phyloP scores from a whole-genome alignment of 1,284 basidiomycete species.

The Cerioporus squamosus region DNA sequence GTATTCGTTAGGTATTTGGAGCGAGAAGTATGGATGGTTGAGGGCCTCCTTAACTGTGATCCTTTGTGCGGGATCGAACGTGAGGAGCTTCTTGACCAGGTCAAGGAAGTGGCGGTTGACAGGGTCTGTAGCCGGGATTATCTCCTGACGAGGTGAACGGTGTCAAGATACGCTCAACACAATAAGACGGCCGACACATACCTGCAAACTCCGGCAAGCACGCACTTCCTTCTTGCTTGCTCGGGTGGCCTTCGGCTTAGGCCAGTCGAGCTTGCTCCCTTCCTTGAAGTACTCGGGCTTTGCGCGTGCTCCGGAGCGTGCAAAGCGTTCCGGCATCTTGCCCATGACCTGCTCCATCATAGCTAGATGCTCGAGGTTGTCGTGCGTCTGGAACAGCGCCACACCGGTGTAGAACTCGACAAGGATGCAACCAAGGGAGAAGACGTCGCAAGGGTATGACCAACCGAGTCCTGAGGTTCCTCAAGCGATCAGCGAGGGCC shows the following conservation, averaged over 20 bases:
- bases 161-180: background rate
- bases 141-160: conserved; percentile 58
- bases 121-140: conserved; percentile 76
- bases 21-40: conserved; percentile 82
- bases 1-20: conserved; percentile 54
- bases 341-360: conserved; percentile 99
- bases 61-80: conserved; percentile 89
- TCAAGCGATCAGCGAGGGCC: conserved; percentile 13
- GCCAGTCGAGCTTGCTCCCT: conserved; percentile 86
- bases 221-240: conserved; percentile 95
- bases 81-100: conserved; percentile 85
- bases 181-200: conserved; percentile 41
- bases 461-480: conserved; percentile 84
- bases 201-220: conserved; percentile 79
- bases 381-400: conserved; percentile 98
- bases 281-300: conserved; percentile 96
- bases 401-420: conserved; percentile 99
- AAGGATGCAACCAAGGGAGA: conserved; percentile 98
- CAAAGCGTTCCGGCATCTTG: conserved; percentile 89
- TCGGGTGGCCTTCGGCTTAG: conserved; percentile 83
- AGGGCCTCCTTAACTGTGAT: conserved; percentile 88
- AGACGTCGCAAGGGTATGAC: conserved; percentile 98
- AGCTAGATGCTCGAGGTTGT: conserved; percentile 98
- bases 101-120: conserved; percentile 85
- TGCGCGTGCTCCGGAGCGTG: conserved; percentile 68